Base-by-base conservation (phyloP, 23 red algal species). In the Agarophyton chilense region DNA sequence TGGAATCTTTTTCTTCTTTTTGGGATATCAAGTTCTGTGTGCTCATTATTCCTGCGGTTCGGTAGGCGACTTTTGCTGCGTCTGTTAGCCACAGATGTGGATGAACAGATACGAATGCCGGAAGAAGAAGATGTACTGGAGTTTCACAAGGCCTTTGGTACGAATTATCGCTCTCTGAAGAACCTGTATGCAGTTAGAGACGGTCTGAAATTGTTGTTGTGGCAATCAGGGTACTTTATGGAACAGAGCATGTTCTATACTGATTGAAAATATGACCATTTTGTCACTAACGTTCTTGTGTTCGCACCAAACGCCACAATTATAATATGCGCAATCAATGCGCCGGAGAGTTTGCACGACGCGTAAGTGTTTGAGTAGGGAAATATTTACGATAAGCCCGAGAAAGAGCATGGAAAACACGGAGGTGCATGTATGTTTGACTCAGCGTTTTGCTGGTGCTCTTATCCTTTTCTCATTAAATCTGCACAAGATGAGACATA, bases 231-330 rank as follows among this genome's bases (percentile, higher is more conserved):
- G 35, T 56, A 86, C 31, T 46, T n/a, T 46, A 38, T 86, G 46
- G 45, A 50, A 7, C 8, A 86, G 61, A 86, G 71, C 44, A 72
- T 86, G 57, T 86, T 86, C 1, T 86, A 71, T 38, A 86, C 68
- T 86, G 58, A 32, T 16, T 84, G 79, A 53, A 84, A 0, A 13
- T 35, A 84, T 46, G 79, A 55, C 1, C 2, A 84, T 53, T 84
- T 66, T 51, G 79, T 66, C 40, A 0, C 53, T 16, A 84, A 84
- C 3, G 57, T 86, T 47, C 43, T 86, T 1, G 41, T 86, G 5
- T 86, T 86, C 47, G 52, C 62, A 22, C 57, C 40, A 72, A 72
- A 68, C 52, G 61, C 32, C 19, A 68, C 62, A 17, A 86, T 86
- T 46, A 51, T 86, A 50, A 21, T 0, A 52, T 86, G 56, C 45